Conservation (phyloP, 495 filamentous ascomycete species). For the Penicillium desertorum region DNA sequence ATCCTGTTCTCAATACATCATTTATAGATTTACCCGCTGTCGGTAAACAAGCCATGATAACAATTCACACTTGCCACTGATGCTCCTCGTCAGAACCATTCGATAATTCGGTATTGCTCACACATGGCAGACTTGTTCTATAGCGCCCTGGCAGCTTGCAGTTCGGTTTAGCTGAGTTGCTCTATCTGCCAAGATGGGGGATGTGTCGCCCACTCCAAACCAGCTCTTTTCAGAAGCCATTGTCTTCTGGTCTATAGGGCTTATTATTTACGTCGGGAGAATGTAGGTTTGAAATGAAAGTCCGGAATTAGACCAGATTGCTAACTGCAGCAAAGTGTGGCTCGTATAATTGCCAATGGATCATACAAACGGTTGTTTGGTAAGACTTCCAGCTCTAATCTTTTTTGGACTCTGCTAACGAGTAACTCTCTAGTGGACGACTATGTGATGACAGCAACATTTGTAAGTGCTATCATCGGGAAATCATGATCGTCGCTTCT, state of each 20-base stretch:
- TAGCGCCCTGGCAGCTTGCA: background rate
- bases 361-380: constrained; percentile 37
- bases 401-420: constrained; percentile 10
- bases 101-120: background rate
- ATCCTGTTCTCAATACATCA: background rate
- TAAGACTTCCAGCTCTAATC: constrained; percentile 36
- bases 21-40: background rate
- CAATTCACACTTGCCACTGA: background rate
- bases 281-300: constrained; percentile 24
- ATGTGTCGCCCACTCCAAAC: constrained; percentile 35
- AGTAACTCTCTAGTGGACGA: constrained; percentile 44
- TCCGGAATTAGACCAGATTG: background rate
- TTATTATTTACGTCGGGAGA: constrained; percentile 34
- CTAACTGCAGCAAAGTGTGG: constrained; percentile 25
- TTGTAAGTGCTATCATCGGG: constrained; percentile 36
- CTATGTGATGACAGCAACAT: constrained; percentile 56
- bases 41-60: constrained; percentile 5
- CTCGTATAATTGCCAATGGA: constrained; percentile 36
- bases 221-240: constrained; percentile 35
- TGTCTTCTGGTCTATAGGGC: constrained; percentile 37
- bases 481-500: background rate
- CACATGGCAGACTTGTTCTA: background rate
- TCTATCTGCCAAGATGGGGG: constrained; percentile 30
- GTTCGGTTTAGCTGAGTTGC: constrained; percentile 1
- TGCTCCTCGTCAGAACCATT: background rate